Conservation (phyloP, 257 asterid genomes). For the Osmanthus fragrans region DNA sequence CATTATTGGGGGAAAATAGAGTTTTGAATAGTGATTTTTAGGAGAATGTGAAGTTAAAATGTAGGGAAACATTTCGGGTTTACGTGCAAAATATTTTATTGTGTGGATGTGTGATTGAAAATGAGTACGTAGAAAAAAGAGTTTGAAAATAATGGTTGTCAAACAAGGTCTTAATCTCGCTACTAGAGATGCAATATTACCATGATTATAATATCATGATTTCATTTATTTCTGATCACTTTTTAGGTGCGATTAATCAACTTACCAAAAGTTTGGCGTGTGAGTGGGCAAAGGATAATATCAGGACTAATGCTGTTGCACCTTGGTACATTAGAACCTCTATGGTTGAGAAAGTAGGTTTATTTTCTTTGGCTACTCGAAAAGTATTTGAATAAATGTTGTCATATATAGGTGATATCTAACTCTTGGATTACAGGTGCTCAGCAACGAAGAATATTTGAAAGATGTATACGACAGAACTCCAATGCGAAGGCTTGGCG, state of each 20-base stretch:
- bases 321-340: conserved; percentile 74
- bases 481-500: conserved; percentile 68
- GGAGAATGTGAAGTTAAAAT: too few species aligned
- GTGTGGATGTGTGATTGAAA: too few species aligned
- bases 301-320: conserved; percentile 69
- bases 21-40: too few species aligned
- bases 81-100: too few species aligned
- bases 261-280: conserved; percentile 68
- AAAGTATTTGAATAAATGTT: neutral
- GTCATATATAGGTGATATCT: neutral
- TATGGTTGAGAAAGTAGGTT: conserved; percentile 62
- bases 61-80: too few species aligned
- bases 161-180: neutral
- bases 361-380: neutral
- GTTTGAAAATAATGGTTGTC: too few species aligned
- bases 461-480: conserved; percentile 57
- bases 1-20: too few species aligned
- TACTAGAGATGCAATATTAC: neutral
- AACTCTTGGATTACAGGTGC: conserved; percentile 33
- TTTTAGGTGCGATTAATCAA: conserved; percentile 70
- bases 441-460: conserved; percentile 50
- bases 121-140: too few species aligned
- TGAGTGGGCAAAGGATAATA: conserved; percentile 70
- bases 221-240: conserved; percentile 7
- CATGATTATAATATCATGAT: neutral